Evolutionary conservation across 2,329 filamentous ascomycete genomes (phyloP), one percentile per base, ranked within the genome.

Genomic region (Grosmannia huntii): DNA sequence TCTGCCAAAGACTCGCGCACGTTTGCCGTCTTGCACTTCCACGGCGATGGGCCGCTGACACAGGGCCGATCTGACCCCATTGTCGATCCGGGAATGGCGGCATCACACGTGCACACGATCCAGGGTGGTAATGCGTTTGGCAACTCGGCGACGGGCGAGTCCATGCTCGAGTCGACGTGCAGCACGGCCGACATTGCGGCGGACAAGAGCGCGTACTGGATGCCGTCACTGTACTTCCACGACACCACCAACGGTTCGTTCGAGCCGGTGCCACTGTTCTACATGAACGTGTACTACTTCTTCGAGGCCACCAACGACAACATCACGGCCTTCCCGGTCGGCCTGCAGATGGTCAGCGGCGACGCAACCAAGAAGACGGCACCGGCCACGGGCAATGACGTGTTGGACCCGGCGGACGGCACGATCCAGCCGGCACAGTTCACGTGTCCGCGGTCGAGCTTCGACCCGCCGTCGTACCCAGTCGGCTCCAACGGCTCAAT

Each of bases 201-300:
- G 57, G 87, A 90, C 71, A 76, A 82, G 67, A 86, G 81, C 64
- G 86, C 86, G 70, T 91, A 92, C 75, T 91, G 88, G 88, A 83
- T 84, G 58, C 87, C 88, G 1, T 75, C 76, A 31, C 72, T 91
- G 3, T 90, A 84, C 72, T 90, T 85, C 71, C 73, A 77, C 63
- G 79, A 86, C 62, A 77, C 82, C 65, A 72, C 78, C 64, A 81
- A 84, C 62, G 80, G 80, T 54, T 78, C 76, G 56, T 82, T 89
- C 64, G 80, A 84, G 69, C 76, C 78, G 41, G 87, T 90, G 21
- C 76, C 83, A 51, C 72, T 87, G 61, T 84, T 85, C 66, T 89
- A 89, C 68, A 84, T 86, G 80, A 84, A 85, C 66, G 80, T 81
- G 61, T 94, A 94, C 75, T 91, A 92, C 73, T 84, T 86, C 71